Evolutionary conservation across 768 basidiomycete species (phyloP).

Genomic region (Suillus spraguei): DNA sequence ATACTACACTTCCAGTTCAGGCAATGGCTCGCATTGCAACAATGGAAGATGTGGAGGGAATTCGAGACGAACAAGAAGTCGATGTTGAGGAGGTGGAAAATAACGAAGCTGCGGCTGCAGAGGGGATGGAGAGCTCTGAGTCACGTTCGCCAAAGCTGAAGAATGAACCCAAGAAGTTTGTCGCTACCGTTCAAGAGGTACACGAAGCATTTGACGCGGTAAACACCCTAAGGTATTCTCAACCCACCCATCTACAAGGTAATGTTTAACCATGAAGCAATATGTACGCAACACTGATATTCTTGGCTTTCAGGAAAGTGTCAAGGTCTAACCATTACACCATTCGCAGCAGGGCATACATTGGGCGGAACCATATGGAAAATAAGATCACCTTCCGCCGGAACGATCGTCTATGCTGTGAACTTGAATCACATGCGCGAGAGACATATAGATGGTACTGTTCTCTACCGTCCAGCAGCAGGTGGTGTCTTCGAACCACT

Average conservation of each 20-base stretch:
- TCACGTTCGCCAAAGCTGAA: slow-evolving; percentile 23
- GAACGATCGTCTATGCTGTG: slow-evolving; percentile 94
- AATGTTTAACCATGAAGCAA: slow-evolving; percentile 13
- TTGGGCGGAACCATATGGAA: slow-evolving; percentile 99
- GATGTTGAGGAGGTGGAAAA: slow-evolving; percentile 30
- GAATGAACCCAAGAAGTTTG: slow-evolving; percentile 48
- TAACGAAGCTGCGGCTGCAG: slow-evolving; percentile 25
- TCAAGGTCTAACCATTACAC: slow-evolving; percentile 91
- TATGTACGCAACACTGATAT: slow-evolving; percentile 7
- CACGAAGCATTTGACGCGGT: slow-evolving; percentile 92
- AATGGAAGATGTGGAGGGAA: slow-evolving; percentile 83
- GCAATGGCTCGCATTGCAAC: slow-evolving; percentile 94
- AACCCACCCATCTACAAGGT: slow-evolving; percentile 96
- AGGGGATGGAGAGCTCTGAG: slow-evolving; percentile 23
- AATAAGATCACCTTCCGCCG: slow-evolving; percentile 95
- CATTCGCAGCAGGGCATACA: slow-evolving; percentile 93
- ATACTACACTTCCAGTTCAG: slow-evolving; percentile 93
- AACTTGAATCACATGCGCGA: slow-evolving; percentile 96
- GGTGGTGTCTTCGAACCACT: slow-evolving; percentile 85
- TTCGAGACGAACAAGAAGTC: slow-evolving; percentile 75
- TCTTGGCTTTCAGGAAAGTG: slow-evolving; percentile 65
- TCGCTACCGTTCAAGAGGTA: slow-evolving; percentile 82
- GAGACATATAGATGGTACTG: slow-evolving; percentile 92
- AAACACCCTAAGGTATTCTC: slow-evolving; percentile 92
- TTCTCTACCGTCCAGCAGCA: slow-evolving; percentile 73